A percentile compares a stretch with the other conserved stretches of the same genome.
These are phyloP conservation scores for Starmera pachycereana DNA, from an alignment of 805 yeast genomes.

Conservation along the genomic window DNA sequence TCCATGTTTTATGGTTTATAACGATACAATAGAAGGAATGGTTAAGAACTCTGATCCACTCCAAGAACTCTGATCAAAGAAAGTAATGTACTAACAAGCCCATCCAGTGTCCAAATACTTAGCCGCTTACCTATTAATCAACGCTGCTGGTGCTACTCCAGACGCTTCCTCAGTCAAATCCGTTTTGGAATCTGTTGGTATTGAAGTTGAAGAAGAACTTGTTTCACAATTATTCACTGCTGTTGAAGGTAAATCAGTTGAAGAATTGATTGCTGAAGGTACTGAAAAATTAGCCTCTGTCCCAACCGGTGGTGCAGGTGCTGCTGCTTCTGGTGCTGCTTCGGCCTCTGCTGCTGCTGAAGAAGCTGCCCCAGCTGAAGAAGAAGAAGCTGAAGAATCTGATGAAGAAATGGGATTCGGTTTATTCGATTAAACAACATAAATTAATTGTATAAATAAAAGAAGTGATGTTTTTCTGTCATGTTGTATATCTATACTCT, in stretches of 20 bases:
- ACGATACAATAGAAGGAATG: too few relatives aligned
- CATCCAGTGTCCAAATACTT: conserved; percentile 58
- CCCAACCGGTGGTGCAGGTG: conserved; percentile 97
- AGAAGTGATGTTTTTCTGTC: too few relatives aligned
- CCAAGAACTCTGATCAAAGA: conserved; percentile 1
- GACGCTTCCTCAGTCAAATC: conserved; percentile 84
- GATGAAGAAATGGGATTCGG: conserved; percentile 88
- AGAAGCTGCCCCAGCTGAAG: conserved; percentile 63
- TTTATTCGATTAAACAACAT: conserved; percentile 80
- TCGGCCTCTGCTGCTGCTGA: conserved; percentile 65
- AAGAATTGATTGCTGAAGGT: conserved; percentile 91
- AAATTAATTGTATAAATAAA: neutral
- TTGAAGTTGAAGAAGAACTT: conserved; percentile 88
- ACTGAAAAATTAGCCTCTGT: conserved; percentile 92
- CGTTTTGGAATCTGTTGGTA: conserved; percentile 90
- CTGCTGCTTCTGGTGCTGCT: conserved; percentile 62
- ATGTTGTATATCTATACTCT: too few relatives aligned
- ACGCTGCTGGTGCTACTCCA: conserved; percentile 95
- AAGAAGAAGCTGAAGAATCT: conserved; percentile 56
- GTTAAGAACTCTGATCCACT: neutral
- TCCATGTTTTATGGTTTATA: too few relatives aligned
- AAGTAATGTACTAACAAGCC: conserved; percentile 6
- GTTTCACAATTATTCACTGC: conserved; percentile 70
- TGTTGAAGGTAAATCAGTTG: conserved; percentile 87
- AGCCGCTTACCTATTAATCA: conserved; percentile 98